Conservation (phyloP, 306 rosid genomes). For the Cucurbita argyrosperma region DNA sequence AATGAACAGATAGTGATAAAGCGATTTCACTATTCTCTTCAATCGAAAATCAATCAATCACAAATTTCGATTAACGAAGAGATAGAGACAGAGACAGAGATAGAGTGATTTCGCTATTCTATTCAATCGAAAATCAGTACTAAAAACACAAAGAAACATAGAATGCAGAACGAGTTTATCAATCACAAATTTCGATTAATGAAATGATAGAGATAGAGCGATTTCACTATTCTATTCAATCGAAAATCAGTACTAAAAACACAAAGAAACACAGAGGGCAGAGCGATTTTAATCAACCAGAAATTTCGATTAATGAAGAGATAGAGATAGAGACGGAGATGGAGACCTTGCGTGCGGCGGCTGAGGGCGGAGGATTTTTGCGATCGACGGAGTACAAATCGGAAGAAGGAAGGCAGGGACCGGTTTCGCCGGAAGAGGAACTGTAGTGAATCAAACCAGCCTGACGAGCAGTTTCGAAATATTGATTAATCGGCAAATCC, state of each 20-base stretch:
- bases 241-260: not conserved
- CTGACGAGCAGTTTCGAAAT: conserved; percentile 73
- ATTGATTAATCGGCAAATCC: conserved; percentile 80
- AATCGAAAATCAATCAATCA: too few relatives aligned
- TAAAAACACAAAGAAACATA: not conserved
- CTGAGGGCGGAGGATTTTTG: conserved; percentile 21
- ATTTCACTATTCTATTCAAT: too few relatives aligned
- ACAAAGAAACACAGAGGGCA: not conserved
- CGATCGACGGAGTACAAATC: conserved; percentile 44
- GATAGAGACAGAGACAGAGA: too few relatives aligned
- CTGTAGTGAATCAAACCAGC: conserved; percentile 74
- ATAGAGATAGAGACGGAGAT: not conserved
- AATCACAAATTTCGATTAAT: too few relatives aligned
- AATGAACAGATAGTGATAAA: not conserved
- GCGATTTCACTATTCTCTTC: too few relatives aligned
- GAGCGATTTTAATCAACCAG: not conserved
- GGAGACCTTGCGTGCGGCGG: conserved; percentile 34
- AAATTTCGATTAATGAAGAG: not conserved
- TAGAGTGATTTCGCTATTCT: not conserved
- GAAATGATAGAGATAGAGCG: not conserved
- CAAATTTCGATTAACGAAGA: too few relatives aligned
- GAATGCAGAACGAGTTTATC: not conserved
- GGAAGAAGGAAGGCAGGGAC: conserved; percentile 14
- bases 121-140: not conserved
- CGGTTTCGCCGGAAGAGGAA: conserved; percentile 62